Base-by-base conservation (phyloP, 192 early-diverging fungal genomes). In the Haplosporangium gracile region DNA sequence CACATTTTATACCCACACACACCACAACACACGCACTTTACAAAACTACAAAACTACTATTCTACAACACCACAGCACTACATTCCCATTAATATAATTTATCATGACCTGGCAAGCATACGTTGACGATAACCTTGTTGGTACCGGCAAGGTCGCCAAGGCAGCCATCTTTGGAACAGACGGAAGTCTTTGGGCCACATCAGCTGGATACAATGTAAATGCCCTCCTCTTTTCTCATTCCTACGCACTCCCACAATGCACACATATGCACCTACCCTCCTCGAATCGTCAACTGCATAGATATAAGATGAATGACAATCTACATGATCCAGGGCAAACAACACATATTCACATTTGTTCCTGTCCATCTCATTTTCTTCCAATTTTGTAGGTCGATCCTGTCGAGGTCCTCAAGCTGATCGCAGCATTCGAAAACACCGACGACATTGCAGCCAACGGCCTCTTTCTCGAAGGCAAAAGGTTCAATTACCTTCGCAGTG, bases 141-240 rank as follows among this genome's bases (percentile, higher is more conserved):
- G 93, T 42, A 95, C 94, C 68, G 92, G 93, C 38, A 95, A 95
- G 88, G 91, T 97, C 77, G 18, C 78, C 57, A 86, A 94, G 76
- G 97, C 93, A 47, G 95, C 93, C 74, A 98, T 99, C 80, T 92
- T 92, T 88, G 97, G 97, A 70, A 93, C 91, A 79, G 94, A 96
- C 80, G 96, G 96, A 45, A 87, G 89, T 47, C 76, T 92, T 49
- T 99, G 98, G 98, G 97, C 98, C 16, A 89, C 93, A 68, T 94
- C 95, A 60, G 26, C 88, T 55, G 89, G 90, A 38, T 96, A 97
- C 90, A 43, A 43, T 55, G 97, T 97, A 92, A 89, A 74, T n/a
- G 10, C 20, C n/a, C 22, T 42, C 34, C 38, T 20, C 20, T 36
- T n/a, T 0, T 34, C 60, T 9, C 9, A 4, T 15, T 26, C 4